Base-by-base conservation (phyloP, 2,329 filamentous ascomycete species). In the Penicillium hesseltinei region DNA sequence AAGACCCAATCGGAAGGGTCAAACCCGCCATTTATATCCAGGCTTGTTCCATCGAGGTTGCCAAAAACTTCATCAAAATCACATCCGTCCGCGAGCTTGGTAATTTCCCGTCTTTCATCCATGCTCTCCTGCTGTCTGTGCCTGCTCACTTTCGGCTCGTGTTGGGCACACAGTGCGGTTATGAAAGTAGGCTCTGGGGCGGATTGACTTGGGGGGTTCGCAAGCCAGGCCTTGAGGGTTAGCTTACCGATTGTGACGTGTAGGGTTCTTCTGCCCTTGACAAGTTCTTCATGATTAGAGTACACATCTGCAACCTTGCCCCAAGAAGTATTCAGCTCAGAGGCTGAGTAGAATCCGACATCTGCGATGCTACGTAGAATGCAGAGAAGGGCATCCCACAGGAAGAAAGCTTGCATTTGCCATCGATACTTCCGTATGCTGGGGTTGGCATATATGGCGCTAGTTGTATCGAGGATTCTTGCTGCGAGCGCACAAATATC, bases 351-450 rank as follows among this genome's bases (percentile, higher is more conserved):
- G 55, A 46, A 74, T 62, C 58, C 71, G 67, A 42, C 36, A 29
- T 71, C 68, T 15, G 71, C 60, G 0, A 77, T 62, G 45, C 73
- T 72, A 57, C 64, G 73, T 31, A 82, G 66, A 27, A 82, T 67
- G 61, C 78, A 78, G 13, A 81, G 73, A 43, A 80, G 73, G 2
- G 78, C 73, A 53, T 81, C 79, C 79, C 80, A 82, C 33, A 77
- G 69, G 62, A 81, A 83, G 31, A 78, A 74, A 11, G 71, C 63
- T 27, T 78, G 69, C 35, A 75, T 67, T 48, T 80, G 76, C 77
- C 78, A 80, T 23, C 69, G 65, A 57, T 74, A 80, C 15, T 69
- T 67, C 25, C 70, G 65, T 49, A 76, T 65, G 9, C 66, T 66
- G 31, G 70, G 67, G 38, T 75, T 76, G 1, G 66, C 69, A 29